Base-by-base conservation (phyloP, 805 yeast genomes). In the Candida piceae region DNA sequence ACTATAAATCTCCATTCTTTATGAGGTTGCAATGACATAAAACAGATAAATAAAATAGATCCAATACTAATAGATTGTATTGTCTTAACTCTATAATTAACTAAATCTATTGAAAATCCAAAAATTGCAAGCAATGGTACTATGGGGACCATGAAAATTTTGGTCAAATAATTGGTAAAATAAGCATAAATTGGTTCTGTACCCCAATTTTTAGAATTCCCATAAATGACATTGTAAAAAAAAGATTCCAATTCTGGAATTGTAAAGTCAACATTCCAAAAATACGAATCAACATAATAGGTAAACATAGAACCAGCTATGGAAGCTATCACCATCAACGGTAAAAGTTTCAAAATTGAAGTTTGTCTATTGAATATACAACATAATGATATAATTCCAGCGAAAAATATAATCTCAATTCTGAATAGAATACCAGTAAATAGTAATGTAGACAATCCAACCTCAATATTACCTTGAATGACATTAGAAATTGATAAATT, bases 1-100 rank as follows among this genome's bases (percentile, higher is more conserved):
- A 82, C 66, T 28, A 90, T 77, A 52, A 90, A 90, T 49, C 97
- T 73, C 95, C 95, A 86, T 64, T 90, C 97, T 56, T 90, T 90
- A 51, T 90, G 97, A 3, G 93, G 88, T 58, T 84, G 93, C 35
- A 80, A 57, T 0, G 96, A 87, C 72, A 88, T 70, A 5, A 76
- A 50, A 2, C 64, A 42, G n/a, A 88, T 68, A 52, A 66, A 89
- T 12, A 74, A 34, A 1, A 79, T 29, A 0, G 83, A 63, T 1
- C 86, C 65, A 13, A 72, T 41, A 2, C 74, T 66, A 19, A 80
- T 52, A 5, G 78, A 59, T 28, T 73, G 69, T 25, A 76, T 49
- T 1, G 59, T 41, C 13, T 52, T 49, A 16, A 53, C 50, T 12
- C 55, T 53, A 18, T 56, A 54, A 38, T 55, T 58, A 5, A 46